Evolutionary conservation across 1,284 basidiomycete genomes (phyloP).

Genomic region (Neolentinus lepideus): DNA sequence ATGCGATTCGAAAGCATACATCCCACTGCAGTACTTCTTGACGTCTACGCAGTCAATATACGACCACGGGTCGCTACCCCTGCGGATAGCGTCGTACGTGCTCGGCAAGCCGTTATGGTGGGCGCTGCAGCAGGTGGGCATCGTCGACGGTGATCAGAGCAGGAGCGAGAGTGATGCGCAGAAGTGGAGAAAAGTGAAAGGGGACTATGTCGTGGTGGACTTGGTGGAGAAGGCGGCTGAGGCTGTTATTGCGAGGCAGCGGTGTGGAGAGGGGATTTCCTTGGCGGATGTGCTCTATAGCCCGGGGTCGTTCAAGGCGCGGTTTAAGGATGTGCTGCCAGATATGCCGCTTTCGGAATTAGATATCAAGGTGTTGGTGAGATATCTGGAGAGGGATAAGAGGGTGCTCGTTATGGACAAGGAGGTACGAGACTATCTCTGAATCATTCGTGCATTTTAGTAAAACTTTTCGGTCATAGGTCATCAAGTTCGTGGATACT

Average conservation of each 20-base stretch:
- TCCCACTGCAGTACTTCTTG: constrained; percentile 54
- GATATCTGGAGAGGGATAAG: constrained; percentile 75
- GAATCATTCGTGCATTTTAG: neutral
- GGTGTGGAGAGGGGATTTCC: constrained; percentile 35
- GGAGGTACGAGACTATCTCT: constrained; percentile 39
- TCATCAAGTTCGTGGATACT: constrained; percentile 66
- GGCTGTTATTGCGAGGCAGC: constrained; percentile 44
- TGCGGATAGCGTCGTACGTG: constrained; percentile 61
- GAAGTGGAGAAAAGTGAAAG: constrained; percentile 59
- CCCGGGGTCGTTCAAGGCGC: constrained; percentile 50
- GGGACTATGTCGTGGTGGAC: constrained; percentile 70
- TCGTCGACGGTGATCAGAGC: constrained; percentile 55
- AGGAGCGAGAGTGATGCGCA: constrained; percentile 45
- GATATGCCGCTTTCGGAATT: constrained; percentile 40
- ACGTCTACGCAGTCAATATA: constrained; percentile 56
- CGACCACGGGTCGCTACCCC: constrained; percentile 60
- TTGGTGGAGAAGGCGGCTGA: constrained; percentile 65
- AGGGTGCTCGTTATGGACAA: constrained; percentile 53
- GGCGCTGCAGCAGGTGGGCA: constrained; percentile 72
- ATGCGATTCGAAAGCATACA: constrained; percentile 32
- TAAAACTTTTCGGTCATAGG: constrained; percentile 29
- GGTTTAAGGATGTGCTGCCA: constrained; percentile 44
- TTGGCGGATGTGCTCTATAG: constrained; percentile 62
- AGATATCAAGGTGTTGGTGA: constrained; percentile 69
- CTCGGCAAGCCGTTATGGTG: constrained; percentile 82